These are phyloP conservation scores for Ophiobolus disseminans DNA, from an alignment of 2,329 filamentous ascomycete genomes.

Conservation along the genomic window DNA sequence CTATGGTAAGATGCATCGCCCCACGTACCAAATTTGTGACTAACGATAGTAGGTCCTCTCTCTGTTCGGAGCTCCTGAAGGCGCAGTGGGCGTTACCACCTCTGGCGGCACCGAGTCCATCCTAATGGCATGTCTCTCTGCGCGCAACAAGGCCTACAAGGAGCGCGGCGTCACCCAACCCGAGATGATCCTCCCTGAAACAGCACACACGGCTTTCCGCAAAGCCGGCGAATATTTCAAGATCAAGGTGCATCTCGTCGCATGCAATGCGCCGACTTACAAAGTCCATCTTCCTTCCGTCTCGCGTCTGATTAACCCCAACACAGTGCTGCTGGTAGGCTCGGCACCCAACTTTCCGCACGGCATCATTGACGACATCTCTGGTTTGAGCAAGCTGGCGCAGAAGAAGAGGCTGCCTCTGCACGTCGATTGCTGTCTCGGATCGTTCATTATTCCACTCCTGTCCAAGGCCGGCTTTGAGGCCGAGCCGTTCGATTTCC, in stretches of 20 bases:
- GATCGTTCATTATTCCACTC: constrained; percentile 92
- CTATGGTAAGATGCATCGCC: constrained; percentile 74
- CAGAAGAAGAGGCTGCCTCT: constrained; percentile 80
- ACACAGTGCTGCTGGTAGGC: constrained; percentile 91
- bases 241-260: constrained; percentile 89
- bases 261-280: constrained; percentile 83
- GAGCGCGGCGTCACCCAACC: constrained; percentile 91
- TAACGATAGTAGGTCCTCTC: constrained; percentile 62
- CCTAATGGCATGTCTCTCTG: constrained; percentile 90
- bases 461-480: constrained; percentile 94
- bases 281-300: constrained; percentile 83
- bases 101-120: constrained; percentile 96
- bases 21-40: neutral
- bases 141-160: constrained; percentile 83
- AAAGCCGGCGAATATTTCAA: constrained; percentile 96
- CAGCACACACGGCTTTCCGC: constrained; percentile 93
- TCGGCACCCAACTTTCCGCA: constrained; percentile 98
- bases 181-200: constrained; percentile 97
- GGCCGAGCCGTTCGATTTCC: constrained; percentile 88
- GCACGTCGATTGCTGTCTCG: constrained; percentile 97
- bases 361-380: constrained; percentile 95
- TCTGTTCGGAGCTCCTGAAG: constrained; percentile 88
- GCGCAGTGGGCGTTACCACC: constrained; percentile 85
- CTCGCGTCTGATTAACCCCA: constrained; percentile 86
- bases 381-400: constrained; percentile 82